Base-by-base conservation (phyloP, 2,329 filamentous ascomycete species). In the Sporothrix sp. region DNA sequence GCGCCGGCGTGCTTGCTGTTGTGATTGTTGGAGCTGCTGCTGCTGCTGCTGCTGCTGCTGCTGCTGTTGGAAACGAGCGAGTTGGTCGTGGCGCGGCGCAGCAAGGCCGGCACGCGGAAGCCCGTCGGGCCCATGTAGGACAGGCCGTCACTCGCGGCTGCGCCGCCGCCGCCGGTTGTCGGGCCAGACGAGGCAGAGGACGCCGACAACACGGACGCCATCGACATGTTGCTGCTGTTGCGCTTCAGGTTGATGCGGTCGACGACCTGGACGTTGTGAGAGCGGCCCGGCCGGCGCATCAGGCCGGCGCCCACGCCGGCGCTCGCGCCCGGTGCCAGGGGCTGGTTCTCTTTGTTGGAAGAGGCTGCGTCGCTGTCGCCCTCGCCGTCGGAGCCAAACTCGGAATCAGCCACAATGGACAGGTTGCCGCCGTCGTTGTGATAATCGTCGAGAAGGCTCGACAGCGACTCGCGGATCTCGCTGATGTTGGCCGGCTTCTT, bases 391-490 rank as follows among this genome's bases (percentile, higher is more conserved):
- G 74, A 67, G n/a, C 69, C 57, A 35, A 52, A 51, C 37, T 56
- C 56, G 1, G 70, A 69, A 58, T 73, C 63, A 1, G 68, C 64
- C 53, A 79, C 69, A 56, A 77, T 59, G 14, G 77, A 74, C 51
- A 65, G 36, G 52, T 35, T 60, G 20, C 79, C 76, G 38, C 68
- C 58, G 14, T 64, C 32, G 33, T 35, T 20, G 51, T 78, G 73
- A 23, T 79, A 75, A 38, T 85, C 80, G 21, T 95, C 89, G 14
- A 95, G 81, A 9, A 96, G 75, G 64, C 84, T 86, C 4, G 87
- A 94, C 7, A 96, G 71, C 0, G 86, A 87, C 63, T 91, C 81
- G 51, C 88, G 82, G 55, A 96, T 85, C 61, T 96, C 87, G 25
- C 82, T 80, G 9, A 95, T 71, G 16, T 82, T 85, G 5, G 83